Conservation (phyloP, 179 eudicot genomes). For the Carnegiea gigantea region DNA sequence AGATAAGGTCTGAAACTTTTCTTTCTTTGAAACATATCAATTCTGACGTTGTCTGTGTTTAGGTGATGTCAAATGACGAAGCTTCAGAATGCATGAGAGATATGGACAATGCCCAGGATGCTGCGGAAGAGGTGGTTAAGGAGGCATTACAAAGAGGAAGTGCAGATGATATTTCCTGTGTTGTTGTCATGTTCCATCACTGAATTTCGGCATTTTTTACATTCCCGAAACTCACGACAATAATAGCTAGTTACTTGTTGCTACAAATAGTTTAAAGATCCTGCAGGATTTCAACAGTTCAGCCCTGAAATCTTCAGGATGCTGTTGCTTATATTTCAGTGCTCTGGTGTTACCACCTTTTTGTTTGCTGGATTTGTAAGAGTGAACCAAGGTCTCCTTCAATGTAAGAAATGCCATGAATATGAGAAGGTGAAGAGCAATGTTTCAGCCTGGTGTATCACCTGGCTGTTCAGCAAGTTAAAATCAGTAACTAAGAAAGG, state of each 20-base stretch:
- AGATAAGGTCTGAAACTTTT: neutral
- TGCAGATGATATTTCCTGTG: conserved; percentile 53
- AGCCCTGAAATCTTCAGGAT: neutral
- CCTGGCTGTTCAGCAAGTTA: too few species aligned
- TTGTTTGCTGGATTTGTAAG: neutral
- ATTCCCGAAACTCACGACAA: too few species aligned
- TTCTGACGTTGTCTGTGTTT: neutral
- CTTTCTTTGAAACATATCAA: neutral
- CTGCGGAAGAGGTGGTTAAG: conserved; percentile 50
- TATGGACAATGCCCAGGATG: conserved; percentile 38
- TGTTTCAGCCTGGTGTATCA: too few species aligned
- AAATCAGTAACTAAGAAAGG: too few species aligned
- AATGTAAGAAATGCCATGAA: too few species aligned
- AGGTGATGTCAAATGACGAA: conserved; percentile 66
- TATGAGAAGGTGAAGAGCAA: too few species aligned
- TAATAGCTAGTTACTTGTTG: too few species aligned
- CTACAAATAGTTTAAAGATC: too few species aligned
- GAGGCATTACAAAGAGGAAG: conserved; percentile 48
- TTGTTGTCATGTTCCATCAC: conserved; percentile 41
- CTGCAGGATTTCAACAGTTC: neutral
- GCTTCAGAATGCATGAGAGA: conserved; percentile 41
- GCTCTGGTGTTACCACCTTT: neutral
- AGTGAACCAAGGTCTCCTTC: too few species aligned
- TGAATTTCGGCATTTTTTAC: neutral
- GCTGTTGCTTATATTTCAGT: neutral